A percentile compares a stretch with the other conserved stretches of the same genome.
Conservation (phyloP, 2,329 filamentous ascomycete genomes). For the Aspergillus eucalypticola region DNA sequence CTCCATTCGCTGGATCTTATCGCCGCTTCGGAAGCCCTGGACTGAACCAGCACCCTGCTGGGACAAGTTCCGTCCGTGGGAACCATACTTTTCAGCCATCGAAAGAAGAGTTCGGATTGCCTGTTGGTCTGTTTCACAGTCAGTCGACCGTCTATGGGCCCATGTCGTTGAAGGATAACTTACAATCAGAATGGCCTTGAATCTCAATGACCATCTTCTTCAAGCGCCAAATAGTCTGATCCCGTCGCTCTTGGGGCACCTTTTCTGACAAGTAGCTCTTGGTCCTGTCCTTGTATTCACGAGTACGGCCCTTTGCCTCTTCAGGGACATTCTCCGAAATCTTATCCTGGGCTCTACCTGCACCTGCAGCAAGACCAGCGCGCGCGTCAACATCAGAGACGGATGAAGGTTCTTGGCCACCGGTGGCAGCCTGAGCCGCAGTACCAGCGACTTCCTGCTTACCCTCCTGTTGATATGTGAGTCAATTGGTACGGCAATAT, state of each 20-base stretch:
- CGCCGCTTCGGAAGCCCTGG: conserved; percentile 68
- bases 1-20: conserved; percentile 70
- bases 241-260: conserved; percentile 87
- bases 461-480: conserved; percentile 25
- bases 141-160: not conserved
- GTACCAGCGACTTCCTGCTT: conserved; percentile 56
- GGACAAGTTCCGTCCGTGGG: conserved; percentile 68
- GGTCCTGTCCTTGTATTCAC: conserved; percentile 47
- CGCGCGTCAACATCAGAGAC: conserved; percentile 56
- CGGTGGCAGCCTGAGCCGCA: conserved; percentile 53
- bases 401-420: conserved; percentile 50
- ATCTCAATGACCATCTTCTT: conserved; percentile 99
- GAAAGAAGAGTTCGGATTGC: conserved; percentile 86
- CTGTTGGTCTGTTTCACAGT: conserved; percentile 61
- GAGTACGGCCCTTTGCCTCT: conserved; percentile 49
- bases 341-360: conserved; percentile 51
- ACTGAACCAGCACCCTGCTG: conserved; percentile 67
- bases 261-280: conserved; percentile 80
- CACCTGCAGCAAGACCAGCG: conserved; percentile 41
- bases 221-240: conserved; percentile 86
- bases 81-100: conserved; percentile 80
- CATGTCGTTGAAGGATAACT: conserved; percentile 27
- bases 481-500: not conserved
- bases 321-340: conserved; percentile 65
- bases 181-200: conserved; percentile 88